Evolutionary conservation across 257 asterid genomes (phyloP).

Genomic region (Ligustrum vulgare): DNA sequence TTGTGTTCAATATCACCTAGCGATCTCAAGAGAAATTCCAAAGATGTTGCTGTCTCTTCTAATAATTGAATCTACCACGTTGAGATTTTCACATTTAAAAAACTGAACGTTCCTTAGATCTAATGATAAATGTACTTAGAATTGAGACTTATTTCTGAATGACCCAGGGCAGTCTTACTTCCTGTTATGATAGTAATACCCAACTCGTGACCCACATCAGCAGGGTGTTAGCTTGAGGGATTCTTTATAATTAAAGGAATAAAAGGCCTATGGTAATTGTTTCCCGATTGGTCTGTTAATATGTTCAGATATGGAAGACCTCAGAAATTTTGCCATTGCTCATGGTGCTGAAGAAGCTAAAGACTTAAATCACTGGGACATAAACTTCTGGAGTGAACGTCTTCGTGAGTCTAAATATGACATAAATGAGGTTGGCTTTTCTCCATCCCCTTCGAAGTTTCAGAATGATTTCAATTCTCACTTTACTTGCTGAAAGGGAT

Average conservation of each 20-base stretch:
- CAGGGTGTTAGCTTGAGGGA: neutral
- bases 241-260: neutral
- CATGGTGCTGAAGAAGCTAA: slow-evolving; percentile 73
- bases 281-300: slow-evolving; percentile 17
- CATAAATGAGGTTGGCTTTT: slow-evolving; percentile 67
- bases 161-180: neutral
- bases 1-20: neutral
- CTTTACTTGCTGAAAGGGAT: neutral
- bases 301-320: slow-evolving; percentile 69
- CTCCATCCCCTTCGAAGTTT: neutral
- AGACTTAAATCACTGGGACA: slow-evolving; percentile 80
- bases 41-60: neutral
- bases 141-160: neutral
- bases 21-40: neutral
- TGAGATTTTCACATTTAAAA: too few species aligned
- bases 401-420: slow-evolving; percentile 77
- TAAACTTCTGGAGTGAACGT: slow-evolving; percentile 85
- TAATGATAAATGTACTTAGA: neutral
- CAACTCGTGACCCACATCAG: neutral
- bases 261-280: neutral
- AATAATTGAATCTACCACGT: neutral
- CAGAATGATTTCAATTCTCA: neutral
- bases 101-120: neutral
- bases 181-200: neutral
- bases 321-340: slow-evolving; percentile 52